These are phyloP conservation scores for Lipomyces sp. DNA, from an alignment of 805 yeast genomes.

Conservation along the genomic window DNA sequence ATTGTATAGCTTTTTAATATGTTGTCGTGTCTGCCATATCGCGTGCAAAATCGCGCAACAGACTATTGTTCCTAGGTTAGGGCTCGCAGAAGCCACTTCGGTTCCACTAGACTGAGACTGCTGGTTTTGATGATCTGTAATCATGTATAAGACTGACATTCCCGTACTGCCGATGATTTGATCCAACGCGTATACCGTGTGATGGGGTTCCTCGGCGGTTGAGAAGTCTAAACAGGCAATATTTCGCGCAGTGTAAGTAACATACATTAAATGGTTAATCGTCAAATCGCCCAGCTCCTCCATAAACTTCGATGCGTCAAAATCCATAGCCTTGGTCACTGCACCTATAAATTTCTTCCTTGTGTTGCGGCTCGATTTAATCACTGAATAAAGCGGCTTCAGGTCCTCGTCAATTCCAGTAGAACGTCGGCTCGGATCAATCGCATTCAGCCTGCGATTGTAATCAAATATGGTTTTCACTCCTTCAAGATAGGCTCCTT, in stretches of 20 bases:
- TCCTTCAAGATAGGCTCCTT: constrained; percentile 67
- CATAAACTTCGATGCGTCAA: constrained; percentile 42
- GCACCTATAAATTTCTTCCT: constrained; percentile 50
- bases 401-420: constrained; percentile 48
- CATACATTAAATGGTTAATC: constrained; percentile 41
- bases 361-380: constrained; percentile 50
- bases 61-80: constrained; percentile 16
- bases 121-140: constrained; percentile 17
- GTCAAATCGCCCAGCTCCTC: constrained; percentile 25
- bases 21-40: constrained; percentile 25
- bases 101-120: neutral
- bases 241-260: constrained; percentile 49
- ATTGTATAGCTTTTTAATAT: constrained; percentile 23
- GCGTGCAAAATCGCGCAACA: constrained; percentile 20
- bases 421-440: constrained; percentile 36
- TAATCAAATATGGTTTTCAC: constrained; percentile 59
- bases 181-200: constrained; percentile 53
- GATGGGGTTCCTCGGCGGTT: constrained; percentile 58
- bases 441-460: constrained; percentile 42
- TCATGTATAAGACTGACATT: constrained; percentile 25
- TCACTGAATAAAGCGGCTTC: constrained; percentile 50
- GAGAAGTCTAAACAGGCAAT: constrained; percentile 50
- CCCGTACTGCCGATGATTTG: constrained; percentile 52
- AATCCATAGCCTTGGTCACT: constrained; percentile 45
- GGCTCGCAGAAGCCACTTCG: neutral